Percentiles rank a stretch among this genome's conserved stretches.
Conservation (phyloP, 2,329 filamentous ascomycete species). For the Ceratocystis variospora region DNA sequence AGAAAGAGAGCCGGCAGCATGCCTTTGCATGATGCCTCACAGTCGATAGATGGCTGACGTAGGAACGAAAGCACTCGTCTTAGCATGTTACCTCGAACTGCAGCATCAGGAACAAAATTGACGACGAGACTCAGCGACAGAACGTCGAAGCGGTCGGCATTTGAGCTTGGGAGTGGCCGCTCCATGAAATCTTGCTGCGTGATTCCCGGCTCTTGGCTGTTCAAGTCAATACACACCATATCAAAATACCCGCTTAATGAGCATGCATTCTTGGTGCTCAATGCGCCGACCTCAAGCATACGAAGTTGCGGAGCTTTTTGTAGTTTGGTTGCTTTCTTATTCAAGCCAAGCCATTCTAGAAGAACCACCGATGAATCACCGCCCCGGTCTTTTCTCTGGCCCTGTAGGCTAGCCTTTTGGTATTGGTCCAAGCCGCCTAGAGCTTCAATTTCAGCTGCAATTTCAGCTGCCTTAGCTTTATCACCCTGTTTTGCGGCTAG, state of each 20-base stretch:
- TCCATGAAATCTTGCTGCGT: slow-evolving; percentile 89
- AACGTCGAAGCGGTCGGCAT: slow-evolving; percentile 63
- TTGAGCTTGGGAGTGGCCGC: slow-evolving; percentile 52
- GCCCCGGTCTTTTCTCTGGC: slow-evolving; percentile 50
- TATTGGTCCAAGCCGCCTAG: slow-evolving; percentile 50
- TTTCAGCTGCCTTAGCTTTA: slow-evolving; percentile 30
- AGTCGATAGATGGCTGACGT: slow-evolving; percentile 25
- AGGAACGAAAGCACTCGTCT: slow-evolving; percentile 60
- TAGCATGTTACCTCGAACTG: slow-evolving; percentile 71
- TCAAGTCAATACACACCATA: slow-evolving; percentile 75
- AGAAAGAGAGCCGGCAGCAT: slow-evolving; percentile 65
- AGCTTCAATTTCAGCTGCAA: slow-evolving; percentile 41
- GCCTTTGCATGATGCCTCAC: slow-evolving; percentile 19
- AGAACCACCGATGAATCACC: slow-evolving; percentile 53
- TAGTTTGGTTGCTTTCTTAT: slow-evolving; percentile 20
- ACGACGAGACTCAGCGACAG: slow-evolving; percentile 85
- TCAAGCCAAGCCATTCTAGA: slow-evolving; percentile 43
- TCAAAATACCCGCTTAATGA: slow-evolving; percentile 57
- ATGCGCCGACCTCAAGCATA: slow-evolving; percentile 78
- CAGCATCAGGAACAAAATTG: slow-evolving; percentile 78
- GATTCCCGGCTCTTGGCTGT: slow-evolving; percentile 72
- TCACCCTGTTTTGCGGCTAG: slow-evolving; percentile 44
- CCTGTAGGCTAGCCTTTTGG: slow-evolving; percentile 54
- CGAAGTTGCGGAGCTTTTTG: slow-evolving; percentile 30
- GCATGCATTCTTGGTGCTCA: slow-evolving; percentile 75